These are phyloP conservation scores for Capsella bursapastoris DNA, from an alignment of 345 rosid genomes.

Conservation along the genomic window DNA sequence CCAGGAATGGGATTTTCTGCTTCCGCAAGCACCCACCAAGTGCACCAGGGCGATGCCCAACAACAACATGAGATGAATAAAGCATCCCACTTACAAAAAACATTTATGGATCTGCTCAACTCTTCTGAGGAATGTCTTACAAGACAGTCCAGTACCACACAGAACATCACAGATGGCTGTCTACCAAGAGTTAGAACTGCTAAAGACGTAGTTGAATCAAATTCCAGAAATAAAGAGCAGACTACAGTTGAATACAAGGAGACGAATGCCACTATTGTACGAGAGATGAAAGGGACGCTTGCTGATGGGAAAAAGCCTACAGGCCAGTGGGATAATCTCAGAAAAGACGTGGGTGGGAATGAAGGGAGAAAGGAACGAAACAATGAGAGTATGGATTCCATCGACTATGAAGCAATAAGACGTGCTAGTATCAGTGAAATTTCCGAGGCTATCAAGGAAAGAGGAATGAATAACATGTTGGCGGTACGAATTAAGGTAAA, in stretches of 20 bases:
- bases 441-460: constrained; percentile 67
- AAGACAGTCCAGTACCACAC: constrained; percentile 39
- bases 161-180: constrained; percentile 41
- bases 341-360: constrained; percentile 57
- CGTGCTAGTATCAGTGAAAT: constrained; percentile 56
- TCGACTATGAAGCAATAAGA: constrained; percentile 89
- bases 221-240: constrained; percentile 47
- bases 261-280: constrained; percentile 43
- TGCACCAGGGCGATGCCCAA: constrained; percentile 38
- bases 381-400: constrained; percentile 64
- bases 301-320: constrained; percentile 50
- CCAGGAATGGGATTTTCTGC: constrained; percentile 24
- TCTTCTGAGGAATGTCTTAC: constrained; percentile 39
- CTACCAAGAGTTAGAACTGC: constrained; percentile 39
- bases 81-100: constrained; percentile 40
- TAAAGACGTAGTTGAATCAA: constrained; percentile 48
- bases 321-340: constrained; percentile 79
- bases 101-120: constrained; percentile 38
- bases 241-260: constrained; percentile 40
- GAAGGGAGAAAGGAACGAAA: constrained; percentile 55
- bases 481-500: constrained; percentile 85
- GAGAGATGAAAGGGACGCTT: constrained; percentile 56
- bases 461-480: constrained; percentile 93
- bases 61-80: constrained; percentile 45
- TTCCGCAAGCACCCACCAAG: constrained; percentile 38